phyloP scores from a whole-genome alignment of 805 yeast species.

The Monosporozyma servazzii region DNA sequence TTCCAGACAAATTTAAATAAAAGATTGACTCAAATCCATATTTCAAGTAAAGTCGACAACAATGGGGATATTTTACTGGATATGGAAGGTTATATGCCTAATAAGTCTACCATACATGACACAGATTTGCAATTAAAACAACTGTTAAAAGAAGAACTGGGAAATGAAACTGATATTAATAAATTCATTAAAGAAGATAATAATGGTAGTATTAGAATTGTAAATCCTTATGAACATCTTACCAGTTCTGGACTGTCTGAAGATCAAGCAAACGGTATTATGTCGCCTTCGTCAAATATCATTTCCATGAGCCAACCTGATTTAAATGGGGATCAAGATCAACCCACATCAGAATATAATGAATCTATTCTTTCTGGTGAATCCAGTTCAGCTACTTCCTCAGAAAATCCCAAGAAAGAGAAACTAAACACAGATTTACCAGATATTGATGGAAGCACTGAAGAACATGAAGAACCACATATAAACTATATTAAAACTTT shows the following conservation, averaged over 20 bases:
- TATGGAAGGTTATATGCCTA: slow-evolving; percentile 93
- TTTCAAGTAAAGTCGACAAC: slow-evolving; percentile 79
- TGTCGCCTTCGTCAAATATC: background rate
- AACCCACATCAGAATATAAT: background rate
- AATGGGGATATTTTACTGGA: slow-evolving; percentile 87
- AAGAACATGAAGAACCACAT: slow-evolving; percentile 1
- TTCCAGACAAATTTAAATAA: slow-evolving; percentile 43
- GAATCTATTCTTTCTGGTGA: slow-evolving; percentile 7
- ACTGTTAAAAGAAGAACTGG: slow-evolving; percentile 68
- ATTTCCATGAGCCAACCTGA: slow-evolving; percentile 12
- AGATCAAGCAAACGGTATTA: background rate
- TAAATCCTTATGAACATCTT: slow-evolving; percentile 26
- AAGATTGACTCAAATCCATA: slow-evolving; percentile 58
- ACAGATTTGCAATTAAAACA: slow-evolving; percentile 70
- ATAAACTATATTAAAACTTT: slow-evolving; percentile 67
- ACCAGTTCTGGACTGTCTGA: background rate
- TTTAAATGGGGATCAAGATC: slow-evolving; percentile 1
- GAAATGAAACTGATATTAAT: slow-evolving; percentile 39
- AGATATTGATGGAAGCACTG: background rate
- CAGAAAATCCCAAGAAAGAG: background rate
- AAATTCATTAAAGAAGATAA: slow-evolving; percentile 46
- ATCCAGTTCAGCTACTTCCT: background rate
- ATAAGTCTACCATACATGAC: slow-evolving; percentile 62
- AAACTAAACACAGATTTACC: slow-evolving; percentile 1
- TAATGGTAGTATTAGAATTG: slow-evolving; percentile 59